A percentile compares a stretch with the other conserved stretches of the same genome.
These are phyloP conservation scores for Pontederia paniculata DNA, from an alignment of 176 grass and related monocot genomes.

Conservation along the genomic window DNA sequence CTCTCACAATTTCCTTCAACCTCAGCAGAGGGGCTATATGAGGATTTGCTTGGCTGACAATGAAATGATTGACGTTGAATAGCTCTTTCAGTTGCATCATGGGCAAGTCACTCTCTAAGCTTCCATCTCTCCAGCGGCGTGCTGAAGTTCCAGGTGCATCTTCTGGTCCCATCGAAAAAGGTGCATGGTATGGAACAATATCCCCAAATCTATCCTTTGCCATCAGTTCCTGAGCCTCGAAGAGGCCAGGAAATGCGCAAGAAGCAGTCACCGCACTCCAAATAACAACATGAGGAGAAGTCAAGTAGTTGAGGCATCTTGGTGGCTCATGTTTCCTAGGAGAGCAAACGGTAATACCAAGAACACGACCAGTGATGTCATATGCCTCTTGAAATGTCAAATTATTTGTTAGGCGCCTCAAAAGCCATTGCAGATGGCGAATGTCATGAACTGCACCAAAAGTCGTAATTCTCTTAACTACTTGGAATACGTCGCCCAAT, in stretches of 20 bases:
- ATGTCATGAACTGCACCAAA: constrained; percentile 73
- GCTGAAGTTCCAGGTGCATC: constrained; percentile 33
- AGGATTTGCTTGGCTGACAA: constrained; percentile 90
- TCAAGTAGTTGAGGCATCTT: constrained; percentile 79
- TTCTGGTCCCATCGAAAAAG: constrained; percentile 38
- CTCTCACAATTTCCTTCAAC: constrained; percentile 63
- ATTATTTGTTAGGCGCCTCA: constrained; percentile 76
- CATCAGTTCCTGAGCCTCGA: constrained; percentile 90
- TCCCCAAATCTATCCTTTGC: constrained; percentile 84
- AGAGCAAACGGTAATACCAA: constrained; percentile 76
- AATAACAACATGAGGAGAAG: constrained; percentile 79
- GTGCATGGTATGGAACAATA: constrained; percentile 71
- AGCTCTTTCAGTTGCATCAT: constrained; percentile 76
- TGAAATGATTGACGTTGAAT: constrained; percentile 90
- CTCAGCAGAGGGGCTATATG: constrained; percentile 74
- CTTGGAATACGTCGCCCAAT: constrained; percentile 67
- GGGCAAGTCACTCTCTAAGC: constrained; percentile 85
- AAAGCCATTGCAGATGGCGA: constrained; percentile 50
- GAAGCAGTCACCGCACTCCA: constrained; percentile 91
- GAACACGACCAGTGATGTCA: constrained; percentile 75
- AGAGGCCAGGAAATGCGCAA: constrained; percentile 80
- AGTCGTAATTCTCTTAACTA: constrained; percentile 67
- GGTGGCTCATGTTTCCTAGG: constrained; percentile 78
- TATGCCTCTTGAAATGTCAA: constrained; percentile 97
- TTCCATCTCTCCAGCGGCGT: constrained; percentile 75